A percentile compares a stretch with the other conserved stretches of the same genome.
These are phyloP conservation scores for Oryza brachyantha DNA, from an alignment of 176 grass and related monocot genomes.

Conservation along the genomic window DNA sequence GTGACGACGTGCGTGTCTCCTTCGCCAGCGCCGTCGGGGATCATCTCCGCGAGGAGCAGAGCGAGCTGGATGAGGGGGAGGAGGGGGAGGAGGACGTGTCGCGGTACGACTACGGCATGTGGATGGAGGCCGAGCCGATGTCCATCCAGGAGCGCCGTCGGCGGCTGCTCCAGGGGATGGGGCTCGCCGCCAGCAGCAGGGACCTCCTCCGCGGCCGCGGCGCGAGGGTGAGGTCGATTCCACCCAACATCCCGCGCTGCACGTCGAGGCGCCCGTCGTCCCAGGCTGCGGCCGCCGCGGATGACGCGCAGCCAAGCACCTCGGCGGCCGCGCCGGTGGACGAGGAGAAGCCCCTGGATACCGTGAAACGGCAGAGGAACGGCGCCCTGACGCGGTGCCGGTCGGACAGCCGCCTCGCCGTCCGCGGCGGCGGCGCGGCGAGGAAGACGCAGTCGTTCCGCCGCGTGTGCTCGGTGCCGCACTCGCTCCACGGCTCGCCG, in stretches of 20 bases:
- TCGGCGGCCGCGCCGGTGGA: not conserved
- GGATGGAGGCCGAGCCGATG: conserved; percentile 67
- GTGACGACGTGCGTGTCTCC: conserved; percentile 40
- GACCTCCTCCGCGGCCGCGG: conserved; percentile 44
- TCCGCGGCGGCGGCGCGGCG: not conserved
- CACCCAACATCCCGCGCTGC: not conserved
- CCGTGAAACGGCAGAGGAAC: not conserved
- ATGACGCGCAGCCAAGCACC: not conserved
- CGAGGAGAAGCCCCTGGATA: not conserved
- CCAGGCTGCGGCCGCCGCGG: not conserved
- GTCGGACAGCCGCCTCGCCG: conserved; percentile 36
- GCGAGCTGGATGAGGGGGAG: conserved; percentile 34
- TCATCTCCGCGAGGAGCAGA: conserved; percentile 36
- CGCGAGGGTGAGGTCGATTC: conserved; percentile 11
- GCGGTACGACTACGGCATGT: conserved; percentile 52
- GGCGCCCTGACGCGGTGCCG: conserved; percentile 4
- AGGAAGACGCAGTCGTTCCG: conserved; percentile 20
- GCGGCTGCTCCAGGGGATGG: conserved; percentile 51
- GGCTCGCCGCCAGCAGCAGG: conserved; percentile 54
- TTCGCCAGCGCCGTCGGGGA: conserved; percentile 22
- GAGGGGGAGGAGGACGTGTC: conserved; percentile 41
- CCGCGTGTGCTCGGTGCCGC: conserved; percentile 26
- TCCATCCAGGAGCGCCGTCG: conserved; percentile 65
- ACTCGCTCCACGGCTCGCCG: conserved; percentile 1
- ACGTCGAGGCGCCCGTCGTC: not conserved